Conservation (phyloP, 2,329 filamentous ascomycete genomes). For the Cercospora sp. region DNA sequence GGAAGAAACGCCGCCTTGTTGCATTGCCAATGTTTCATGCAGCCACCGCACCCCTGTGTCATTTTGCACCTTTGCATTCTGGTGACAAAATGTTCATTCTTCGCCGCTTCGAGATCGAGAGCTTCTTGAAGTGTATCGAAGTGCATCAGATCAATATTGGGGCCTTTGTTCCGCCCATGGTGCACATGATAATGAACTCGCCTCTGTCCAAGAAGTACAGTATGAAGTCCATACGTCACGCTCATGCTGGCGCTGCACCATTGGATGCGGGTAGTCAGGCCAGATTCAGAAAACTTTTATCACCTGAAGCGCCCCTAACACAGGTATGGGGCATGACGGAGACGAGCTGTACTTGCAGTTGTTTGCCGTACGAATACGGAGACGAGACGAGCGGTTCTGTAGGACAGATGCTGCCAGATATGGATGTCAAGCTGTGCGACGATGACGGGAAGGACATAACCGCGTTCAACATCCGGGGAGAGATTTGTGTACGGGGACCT, state of each 20-base stretch:
- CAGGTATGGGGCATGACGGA: slow-evolving; percentile 52
- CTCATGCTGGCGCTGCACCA: slow-evolving; percentile 48
- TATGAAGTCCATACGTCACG: slow-evolving; percentile 44
- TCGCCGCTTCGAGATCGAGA: slow-evolving; percentile 51
- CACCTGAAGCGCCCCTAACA: slow-evolving; percentile 44
- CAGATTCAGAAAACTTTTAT: slow-evolving; percentile 46
- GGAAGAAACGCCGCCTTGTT: slow-evolving; percentile 45
- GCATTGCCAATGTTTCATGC: slow-evolving; percentile 55
- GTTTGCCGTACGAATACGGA: not conserved
- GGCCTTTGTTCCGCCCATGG: slow-evolving; percentile 55
- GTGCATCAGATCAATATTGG: slow-evolving; percentile 54
- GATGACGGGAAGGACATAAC: slow-evolving; percentile 39
- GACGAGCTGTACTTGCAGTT: slow-evolving; percentile 36
- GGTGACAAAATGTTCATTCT: slow-evolving; percentile 44
- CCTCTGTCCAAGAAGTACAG: slow-evolving; percentile 48
- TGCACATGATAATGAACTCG: slow-evolving; percentile 52
- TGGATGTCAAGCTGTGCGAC: slow-evolving; percentile 54
- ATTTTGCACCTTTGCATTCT: slow-evolving; percentile 41
- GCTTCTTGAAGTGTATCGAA: slow-evolving; percentile 49
- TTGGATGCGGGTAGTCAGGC: slow-evolving; percentile 52
- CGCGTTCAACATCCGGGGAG: slow-evolving; percentile 41
- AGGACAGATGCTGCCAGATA: slow-evolving; percentile 46
- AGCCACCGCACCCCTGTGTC: slow-evolving; percentile 44
- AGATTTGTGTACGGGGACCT: slow-evolving; percentile 56
- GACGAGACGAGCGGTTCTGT: slow-evolving; percentile 41